These are phyloP conservation scores for Moesziomyces antarcticus DNA, from an alignment of 1,284 basidiomycete species.

Conservation along the genomic window DNA sequence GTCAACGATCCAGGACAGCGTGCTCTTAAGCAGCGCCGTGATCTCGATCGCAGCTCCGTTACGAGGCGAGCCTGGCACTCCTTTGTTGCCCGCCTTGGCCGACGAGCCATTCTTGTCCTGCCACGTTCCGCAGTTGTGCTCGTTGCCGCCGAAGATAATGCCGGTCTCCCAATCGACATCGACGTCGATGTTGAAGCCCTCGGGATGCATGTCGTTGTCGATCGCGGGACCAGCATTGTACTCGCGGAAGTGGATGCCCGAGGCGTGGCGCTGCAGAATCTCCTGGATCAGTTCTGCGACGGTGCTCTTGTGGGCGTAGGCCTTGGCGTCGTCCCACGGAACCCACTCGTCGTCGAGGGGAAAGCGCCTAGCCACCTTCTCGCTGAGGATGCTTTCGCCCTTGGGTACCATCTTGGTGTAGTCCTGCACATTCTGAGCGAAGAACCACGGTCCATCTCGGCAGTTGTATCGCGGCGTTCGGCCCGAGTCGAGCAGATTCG, in stretches of 20 bases:
- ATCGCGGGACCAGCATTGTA: slow-evolving; percentile 95
- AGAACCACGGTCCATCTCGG: slow-evolving; percentile 95
- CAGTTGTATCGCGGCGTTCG: slow-evolving; percentile 77
- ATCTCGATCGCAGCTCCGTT: slow-evolving; percentile 97
- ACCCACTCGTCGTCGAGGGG: slow-evolving; percentile 94
- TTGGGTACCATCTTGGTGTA: slow-evolving; percentile 86
- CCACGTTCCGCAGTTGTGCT: slow-evolving; percentile 64
- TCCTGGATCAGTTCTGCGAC: slow-evolving; percentile 95
- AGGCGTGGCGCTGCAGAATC: slow-evolving; percentile 90
- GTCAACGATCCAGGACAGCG: slow-evolving; percentile 84
- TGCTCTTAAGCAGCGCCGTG: slow-evolving; percentile 90
- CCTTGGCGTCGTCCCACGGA: slow-evolving; percentile 84
- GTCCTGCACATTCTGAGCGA: slow-evolving; percentile 97
- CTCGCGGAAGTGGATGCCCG: slow-evolving; percentile 93
- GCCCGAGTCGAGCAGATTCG: slow-evolving; percentile 61
- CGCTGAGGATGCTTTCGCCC: slow-evolving; percentile 82
- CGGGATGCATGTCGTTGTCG: slow-evolving; percentile 92
- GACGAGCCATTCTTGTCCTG: slow-evolving; percentile 65
- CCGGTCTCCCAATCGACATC: slow-evolving; percentile 94
- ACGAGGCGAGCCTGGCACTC: slow-evolving; percentile 89
- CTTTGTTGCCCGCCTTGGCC: slow-evolving; percentile 85
- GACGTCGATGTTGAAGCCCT: slow-evolving; percentile 93
- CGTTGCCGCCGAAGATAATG: slow-evolving; percentile 86
- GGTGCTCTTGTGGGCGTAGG: slow-evolving; percentile 71
- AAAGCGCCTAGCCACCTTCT: slow-evolving; percentile 88